These are phyloP conservation scores for Ogataea neopini DNA, from an alignment of 805 yeast species.

Conservation along the genomic window DNA sequence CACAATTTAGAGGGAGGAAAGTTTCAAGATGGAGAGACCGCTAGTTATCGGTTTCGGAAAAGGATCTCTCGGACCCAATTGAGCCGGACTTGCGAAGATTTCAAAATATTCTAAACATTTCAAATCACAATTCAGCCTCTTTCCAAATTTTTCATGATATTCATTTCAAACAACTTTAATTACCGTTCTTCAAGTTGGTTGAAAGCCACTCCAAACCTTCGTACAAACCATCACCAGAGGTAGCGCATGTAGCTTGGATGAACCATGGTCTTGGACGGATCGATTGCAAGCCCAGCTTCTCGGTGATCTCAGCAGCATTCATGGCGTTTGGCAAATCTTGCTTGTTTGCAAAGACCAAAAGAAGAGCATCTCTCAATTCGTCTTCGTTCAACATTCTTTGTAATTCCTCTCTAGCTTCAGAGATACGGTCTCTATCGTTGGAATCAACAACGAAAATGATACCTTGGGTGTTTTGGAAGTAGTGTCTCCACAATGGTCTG, in stretches of 20 bases:
- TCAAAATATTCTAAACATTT: constrained; percentile 5
- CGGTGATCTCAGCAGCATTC: constrained; percentile 98
- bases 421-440: constrained; percentile 95
- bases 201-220: constrained; percentile 98
- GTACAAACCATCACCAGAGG: constrained; percentile 97
- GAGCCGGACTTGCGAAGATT: constrained; percentile 5
- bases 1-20: constrained; percentile 20
- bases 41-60: neutral
- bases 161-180: constrained; percentile 23
- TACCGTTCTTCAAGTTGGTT: constrained; percentile 78
- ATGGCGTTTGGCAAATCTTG: constrained; percentile 99
- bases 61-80: constrained; percentile 6
- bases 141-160: constrained; percentile 16
- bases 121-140: constrained; percentile 16
- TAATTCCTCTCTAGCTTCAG: constrained; percentile 97
- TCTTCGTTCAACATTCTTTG: constrained; percentile 98
- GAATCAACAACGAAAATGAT: constrained; percentile 97
- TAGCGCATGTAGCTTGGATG: constrained; percentile 98
- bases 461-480: constrained; percentile 98
- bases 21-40: constrained; percentile 12
- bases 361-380: constrained; percentile 93
- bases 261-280: constrained; percentile 99
- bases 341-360: constrained; percentile 95
- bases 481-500: constrained; percentile 98
- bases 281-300: constrained; percentile 93